Evolutionary conservation across 2,329 filamentous ascomycete genomes (phyloP), one percentile per base, ranked within the genome.

Genomic region (Fusarium incarnatum): DNA sequence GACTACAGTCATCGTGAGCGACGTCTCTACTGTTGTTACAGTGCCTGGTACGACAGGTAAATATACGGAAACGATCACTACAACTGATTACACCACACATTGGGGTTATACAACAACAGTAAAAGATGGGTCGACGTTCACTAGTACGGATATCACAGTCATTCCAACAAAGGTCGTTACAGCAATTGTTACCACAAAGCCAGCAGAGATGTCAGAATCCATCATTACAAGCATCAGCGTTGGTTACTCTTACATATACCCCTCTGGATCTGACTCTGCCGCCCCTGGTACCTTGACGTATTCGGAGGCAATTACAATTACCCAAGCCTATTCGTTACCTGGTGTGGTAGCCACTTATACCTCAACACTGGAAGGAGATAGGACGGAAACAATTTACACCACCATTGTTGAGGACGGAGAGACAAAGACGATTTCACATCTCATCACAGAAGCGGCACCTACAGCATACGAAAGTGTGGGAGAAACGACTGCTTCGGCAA

Each of bases 401-500:
- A 72, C 70, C 0, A 56, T 67, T 13, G 55, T 71, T 4, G 49
- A 67, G 28, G 56, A 63, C 11, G 66, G 59, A 15, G 40, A 60
- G 4, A 75, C 69, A 11, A 68, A 57, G 42, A 62, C 56, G 2
- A 9, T 67, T 23, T 64, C 56, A 1, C 58, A 42, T 5, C 22
- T 53, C 8, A 49, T 66, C 5, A 72, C 73, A 1, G 52, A 60
- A 15, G 56, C 62, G 6, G 28, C 69, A 2, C 59, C 50, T 3
- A 74, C 64, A 16, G 56, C 42, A 5, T 59, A 68, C 9, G 27
- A 61, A 18, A 71, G 61, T 12, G 64, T 68, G 11, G 73, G 73
- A 28, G 67, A 72, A 23, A 74, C 70, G 16, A 75, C 73, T 8
- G 67, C 71, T 12, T 66, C 66, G 6, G 59, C 73, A 2, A 75